These are phyloP conservation scores for Stramenopiles sp. DNA, from an alignment of 352 stramenopile genomes.

Conservation along the genomic window DNA sequence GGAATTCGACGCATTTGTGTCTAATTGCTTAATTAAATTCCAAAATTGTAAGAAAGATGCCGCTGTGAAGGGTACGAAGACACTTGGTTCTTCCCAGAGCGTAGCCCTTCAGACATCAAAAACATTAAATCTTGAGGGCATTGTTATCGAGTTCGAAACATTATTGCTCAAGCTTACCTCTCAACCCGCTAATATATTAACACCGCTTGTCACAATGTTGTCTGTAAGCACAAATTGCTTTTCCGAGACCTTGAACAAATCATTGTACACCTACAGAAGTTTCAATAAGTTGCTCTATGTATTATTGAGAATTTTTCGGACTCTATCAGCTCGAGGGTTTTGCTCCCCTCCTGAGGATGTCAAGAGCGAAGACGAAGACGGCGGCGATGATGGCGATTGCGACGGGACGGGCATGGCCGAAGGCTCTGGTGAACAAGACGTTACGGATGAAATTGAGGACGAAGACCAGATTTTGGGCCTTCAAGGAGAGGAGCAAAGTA, in stretches of 20 bases:
- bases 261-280: conserved; percentile 55
- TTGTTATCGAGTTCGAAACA: neutral
- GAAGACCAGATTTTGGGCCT: conserved; percentile 98
- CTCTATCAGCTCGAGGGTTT: conserved; percentile 84
- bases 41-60: no score
- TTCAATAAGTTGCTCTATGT: conserved; percentile 86
- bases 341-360: conserved; percentile 41
- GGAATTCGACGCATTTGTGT: no score
- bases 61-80: no score
- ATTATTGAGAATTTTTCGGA: conserved; percentile 79
- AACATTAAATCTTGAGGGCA: neutral
- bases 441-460: conserved; percentile 97
- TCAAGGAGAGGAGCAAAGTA: conserved; percentile 64
- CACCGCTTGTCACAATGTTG: no score
- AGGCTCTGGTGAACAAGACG: conserved; percentile 94
- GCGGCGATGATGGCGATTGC: conserved; percentile 36
- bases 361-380: conserved; percentile 64
- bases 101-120: neutral
- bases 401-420: conserved; percentile 78
- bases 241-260: neutral
- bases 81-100: neutral
- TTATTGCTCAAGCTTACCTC: neutral
- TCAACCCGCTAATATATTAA: no score
- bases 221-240: no score
- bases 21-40: no score